A percentile compares a stretch with the other conserved stretches of the same genome.
These are phyloP conservation scores for Penicillium sp. DNA, from an alignment of 2,329 filamentous ascomycete genomes.

Conservation along the genomic window DNA sequence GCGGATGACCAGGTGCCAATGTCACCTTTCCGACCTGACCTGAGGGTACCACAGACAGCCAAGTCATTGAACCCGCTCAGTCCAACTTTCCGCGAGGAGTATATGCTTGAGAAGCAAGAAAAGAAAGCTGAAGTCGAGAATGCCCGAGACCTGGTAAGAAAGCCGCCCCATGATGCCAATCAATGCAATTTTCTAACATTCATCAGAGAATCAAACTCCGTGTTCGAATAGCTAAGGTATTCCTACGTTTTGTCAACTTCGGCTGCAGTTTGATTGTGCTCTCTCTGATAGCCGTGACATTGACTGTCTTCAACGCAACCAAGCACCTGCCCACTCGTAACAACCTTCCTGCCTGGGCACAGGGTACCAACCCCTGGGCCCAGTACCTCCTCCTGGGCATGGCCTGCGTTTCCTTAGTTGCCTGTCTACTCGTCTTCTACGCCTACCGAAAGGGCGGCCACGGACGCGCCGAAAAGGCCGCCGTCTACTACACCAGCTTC, in stretches of 20 bases:
- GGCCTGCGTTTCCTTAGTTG: slow-evolving; percentile 73
- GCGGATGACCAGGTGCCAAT: slow-evolving; percentile 59
- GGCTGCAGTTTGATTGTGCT: slow-evolving; percentile 94
- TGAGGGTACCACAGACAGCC: slow-evolving; percentile 81
- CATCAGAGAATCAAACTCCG: slow-evolving; percentile 83
- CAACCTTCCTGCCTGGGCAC: slow-evolving; percentile 80
- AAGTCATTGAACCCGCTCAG: slow-evolving; percentile 77
- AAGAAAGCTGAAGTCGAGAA: slow-evolving; percentile 79
- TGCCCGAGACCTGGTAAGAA: slow-evolving; percentile 77
- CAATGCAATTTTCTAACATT: slow-evolving; percentile 36
- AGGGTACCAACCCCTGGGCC: slow-evolving; percentile 78
- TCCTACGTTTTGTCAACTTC: slow-evolving; percentile 94
- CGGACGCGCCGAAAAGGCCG: slow-evolving; percentile 82
- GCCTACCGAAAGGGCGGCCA: slow-evolving; percentile 89
- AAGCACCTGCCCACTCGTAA: slow-evolving; percentile 71
- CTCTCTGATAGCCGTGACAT: slow-evolving; percentile 81
- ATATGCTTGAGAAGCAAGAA: slow-evolving; percentile 81
- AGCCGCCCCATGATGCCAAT: neutral
- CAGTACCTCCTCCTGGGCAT: slow-evolving; percentile 80
- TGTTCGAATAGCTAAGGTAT: slow-evolving; percentile 88
- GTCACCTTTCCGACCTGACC: slow-evolving; percentile 82
- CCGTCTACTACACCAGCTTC: slow-evolving; percentile 93
- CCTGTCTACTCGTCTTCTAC: slow-evolving; percentile 76
- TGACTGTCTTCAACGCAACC: slow-evolving; percentile 90
- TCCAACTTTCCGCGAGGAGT: slow-evolving; percentile 87